These are phyloP conservation scores for Amanita inopinata DNA, from an alignment of 768 basidiomycete species.

Conservation along the genomic window DNA sequence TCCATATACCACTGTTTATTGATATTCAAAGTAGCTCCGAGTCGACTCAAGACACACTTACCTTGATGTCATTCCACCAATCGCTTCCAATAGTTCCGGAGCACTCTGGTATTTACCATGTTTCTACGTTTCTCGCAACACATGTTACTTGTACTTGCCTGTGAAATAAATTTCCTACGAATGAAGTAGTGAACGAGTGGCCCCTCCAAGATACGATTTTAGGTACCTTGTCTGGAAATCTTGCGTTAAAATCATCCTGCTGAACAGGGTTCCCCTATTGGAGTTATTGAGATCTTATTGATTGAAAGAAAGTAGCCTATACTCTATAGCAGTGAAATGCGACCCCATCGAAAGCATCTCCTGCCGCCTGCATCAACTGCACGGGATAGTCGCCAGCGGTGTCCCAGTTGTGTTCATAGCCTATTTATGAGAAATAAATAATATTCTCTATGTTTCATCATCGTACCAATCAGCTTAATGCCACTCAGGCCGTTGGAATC, in stretches of 20 bases:
- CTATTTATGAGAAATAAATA: conserved; percentile 7
- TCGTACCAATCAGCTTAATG: conserved; percentile 59
- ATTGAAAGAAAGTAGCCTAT: conserved; percentile 7
- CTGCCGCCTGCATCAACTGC: conserved; percentile 49
- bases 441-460: not conserved
- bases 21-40: not conserved
- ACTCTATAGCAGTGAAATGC: conserved; percentile 63
- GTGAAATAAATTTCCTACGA: conserved; percentile 37
- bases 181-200: not conserved
- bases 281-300: not conserved
- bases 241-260: conserved; percentile 46
- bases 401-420: conserved; percentile 65
- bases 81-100: conserved; percentile 54
- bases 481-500: conserved; percentile 48
- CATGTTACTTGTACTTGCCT: conserved; percentile 15
- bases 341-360: conserved; percentile 49
- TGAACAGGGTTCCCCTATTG: conserved; percentile 33
- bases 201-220: not conserved
- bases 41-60: conserved; percentile 14
- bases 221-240: conserved; percentile 51
- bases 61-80: conserved; percentile 79
- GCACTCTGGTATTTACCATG: conserved; percentile 36
- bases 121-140: not conserved
- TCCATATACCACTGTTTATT: conserved; percentile 54
- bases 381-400: conserved; percentile 56